Base-by-base conservation (phyloP, 768 basidiomycete genomes). In the Boletus sensibilis region DNA sequence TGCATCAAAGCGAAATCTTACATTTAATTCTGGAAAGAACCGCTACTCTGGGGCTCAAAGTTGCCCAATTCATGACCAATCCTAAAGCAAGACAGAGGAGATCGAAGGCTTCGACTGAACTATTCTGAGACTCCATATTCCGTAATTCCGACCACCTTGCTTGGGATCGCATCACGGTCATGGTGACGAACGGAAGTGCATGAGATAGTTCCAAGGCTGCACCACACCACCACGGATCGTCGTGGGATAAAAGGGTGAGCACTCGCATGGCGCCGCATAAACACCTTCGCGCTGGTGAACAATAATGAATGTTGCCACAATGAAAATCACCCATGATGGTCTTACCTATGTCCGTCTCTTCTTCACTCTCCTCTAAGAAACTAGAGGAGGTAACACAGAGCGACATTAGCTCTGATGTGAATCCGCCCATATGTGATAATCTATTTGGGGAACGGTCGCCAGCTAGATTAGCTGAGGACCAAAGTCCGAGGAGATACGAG, bases 31-130 rank as follows among this genome's bases (percentile, higher is more conserved):
- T 76, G 10, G 83, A 67, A 3, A 74, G 61, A 37, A 76, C 68
- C 42, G 81, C 82, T 11, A 79, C 77, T n/a, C 70, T 74, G 0
- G 78, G 76, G n/a, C 78, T 73, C 6, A 74, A 74, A 64, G 91
- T 87, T 0, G 90, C 82, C 41, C 92, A 74, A 68, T 92, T 92
- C 50, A 89, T 90, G 39, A 92, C 73, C 11, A 92, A 73, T 1
- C 86, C 91, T 6, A 93, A 78, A 7, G 85, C 80, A 27, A 93
- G 83, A 68, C 90, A 92, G 5, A 91, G 74, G 34, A 80, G 77
- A 65, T 93, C 92, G n/a, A 89, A 75, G 4, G 79, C 72, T 38
- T 80, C 76, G 5, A 77, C 73, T 0, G 71, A 64, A 52, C 46
- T 34, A 20, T 42, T 18, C 16, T 23, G 55, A 46, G 58, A 35